phyloP scores from a whole-genome alignment of 805 yeast species.

The Candida khao-thaluensis region DNA sequence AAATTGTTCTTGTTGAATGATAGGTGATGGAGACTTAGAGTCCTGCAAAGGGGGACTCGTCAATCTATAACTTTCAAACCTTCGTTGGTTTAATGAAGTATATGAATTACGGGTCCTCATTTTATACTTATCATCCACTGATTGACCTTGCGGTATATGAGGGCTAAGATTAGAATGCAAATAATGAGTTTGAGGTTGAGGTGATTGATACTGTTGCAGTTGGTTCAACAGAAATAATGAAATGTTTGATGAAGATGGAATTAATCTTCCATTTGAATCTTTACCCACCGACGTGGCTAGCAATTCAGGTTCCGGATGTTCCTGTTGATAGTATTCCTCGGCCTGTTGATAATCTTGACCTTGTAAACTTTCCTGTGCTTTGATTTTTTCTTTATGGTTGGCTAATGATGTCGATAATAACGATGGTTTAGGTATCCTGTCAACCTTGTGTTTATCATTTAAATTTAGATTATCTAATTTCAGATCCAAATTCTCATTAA shows the following conservation, averaged over 20 bases:
- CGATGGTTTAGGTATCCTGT: conserved; percentile 13
- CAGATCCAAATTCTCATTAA: conserved; percentile 10
- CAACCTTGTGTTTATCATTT: conserved; percentile 8
- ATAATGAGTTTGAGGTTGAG: not conserved
- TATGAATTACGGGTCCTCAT: conserved; percentile 22
- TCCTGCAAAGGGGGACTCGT: conserved; percentile 28
- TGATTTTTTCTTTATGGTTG: conserved; percentile 10
- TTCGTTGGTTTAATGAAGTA: conserved; percentile 25
- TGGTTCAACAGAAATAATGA: conserved; percentile 37
- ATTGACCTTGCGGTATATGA: conserved; percentile 5
- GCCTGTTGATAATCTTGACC: not conserved
- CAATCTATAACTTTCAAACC: conserved; percentile 37
- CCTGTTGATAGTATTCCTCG: conserved; percentile 14
- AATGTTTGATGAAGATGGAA: conserved; percentile 44
- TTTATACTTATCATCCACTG: not conserved
- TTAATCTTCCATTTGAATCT: conserved; percentile 38
- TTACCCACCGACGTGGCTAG: conserved; percentile 44
- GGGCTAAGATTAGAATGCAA: not conserved
- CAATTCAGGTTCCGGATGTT: conserved; percentile 46
- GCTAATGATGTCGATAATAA: conserved; percentile 19
- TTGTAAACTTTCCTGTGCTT: too few species aligned
- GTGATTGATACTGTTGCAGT: conserved; percentile 16
- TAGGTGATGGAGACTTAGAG: conserved; percentile 9
- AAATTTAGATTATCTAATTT: conserved; percentile 14
- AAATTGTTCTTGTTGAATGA: conserved; percentile 1